Evolutionary conservation across 345 rosid genomes (phyloP).

Genomic region (Eutrema japonicum): DNA sequence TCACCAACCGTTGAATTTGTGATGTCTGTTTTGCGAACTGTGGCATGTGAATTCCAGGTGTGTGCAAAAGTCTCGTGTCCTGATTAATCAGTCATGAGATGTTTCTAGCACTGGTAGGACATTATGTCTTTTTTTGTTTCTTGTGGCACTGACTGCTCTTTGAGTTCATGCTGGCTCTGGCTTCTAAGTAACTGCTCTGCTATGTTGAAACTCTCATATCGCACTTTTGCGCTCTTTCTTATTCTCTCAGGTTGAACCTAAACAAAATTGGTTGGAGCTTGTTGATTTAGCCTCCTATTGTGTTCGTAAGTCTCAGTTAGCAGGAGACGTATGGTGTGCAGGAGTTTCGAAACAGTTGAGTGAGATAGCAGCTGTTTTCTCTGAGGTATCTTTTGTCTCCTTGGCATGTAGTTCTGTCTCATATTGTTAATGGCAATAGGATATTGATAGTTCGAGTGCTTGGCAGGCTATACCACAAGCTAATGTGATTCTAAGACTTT

Average conservation of each 20-base stretch:
- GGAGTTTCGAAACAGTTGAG: conserved; percentile 9
- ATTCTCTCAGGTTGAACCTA: background rate
- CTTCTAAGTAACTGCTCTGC: background rate
- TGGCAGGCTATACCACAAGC: too few species aligned
- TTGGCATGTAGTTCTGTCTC: too few species aligned
- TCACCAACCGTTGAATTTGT: background rate
- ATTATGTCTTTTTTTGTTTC: background rate
- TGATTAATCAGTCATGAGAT: background rate
- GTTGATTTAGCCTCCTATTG: conserved; percentile 7
- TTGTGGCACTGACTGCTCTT: background rate
- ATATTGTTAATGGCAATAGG: too few species aligned
- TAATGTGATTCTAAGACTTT: too few species aligned
- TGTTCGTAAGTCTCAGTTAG: conserved; percentile 13
- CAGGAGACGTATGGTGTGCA: conserved; percentile 2
- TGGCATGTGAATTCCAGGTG: conserved; percentile 5
- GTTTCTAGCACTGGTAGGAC: conserved; percentile 3
- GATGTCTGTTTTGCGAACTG: background rate
- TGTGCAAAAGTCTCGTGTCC: background rate
- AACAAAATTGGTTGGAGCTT: conserved; percentile 11
- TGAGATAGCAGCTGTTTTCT: conserved; percentile 2
- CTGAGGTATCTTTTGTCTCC: background rate
- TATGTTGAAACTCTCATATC: background rate
- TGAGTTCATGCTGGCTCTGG: too few species aligned
- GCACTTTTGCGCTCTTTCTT: background rate
- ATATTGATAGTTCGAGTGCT: too few species aligned